Conservation (phyloP, 2,329 filamentous ascomycete genomes). For the Cytospora paraplurivora region DNA sequence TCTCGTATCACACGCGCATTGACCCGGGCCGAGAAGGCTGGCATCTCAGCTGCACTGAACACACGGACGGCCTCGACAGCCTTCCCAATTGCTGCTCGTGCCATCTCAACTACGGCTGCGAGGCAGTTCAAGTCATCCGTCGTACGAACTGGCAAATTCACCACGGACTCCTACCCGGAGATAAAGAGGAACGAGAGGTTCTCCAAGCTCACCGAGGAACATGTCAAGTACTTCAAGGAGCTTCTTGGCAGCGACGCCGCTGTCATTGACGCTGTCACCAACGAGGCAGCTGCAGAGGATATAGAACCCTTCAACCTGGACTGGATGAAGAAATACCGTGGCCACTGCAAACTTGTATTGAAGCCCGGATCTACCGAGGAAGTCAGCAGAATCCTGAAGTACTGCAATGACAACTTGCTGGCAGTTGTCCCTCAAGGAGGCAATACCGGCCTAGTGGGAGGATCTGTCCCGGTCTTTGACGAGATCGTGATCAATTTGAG, state of each 20-base stretch:
- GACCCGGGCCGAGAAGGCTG: conserved; percentile 23
- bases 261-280: conserved; percentile 79
- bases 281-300: conserved; percentile 71
- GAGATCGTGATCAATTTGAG: conserved; percentile 92
- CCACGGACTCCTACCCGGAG: conserved; percentile 81
- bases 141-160: conserved; percentile 60
- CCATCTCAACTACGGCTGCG: conserved; percentile 34
- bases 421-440: conserved; percentile 97
- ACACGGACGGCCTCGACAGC: conserved; percentile 17
- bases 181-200: conserved; percentile 81
- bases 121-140: conserved; percentile 35
- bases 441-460: conserved; percentile 94
- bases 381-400: conserved; percentile 86
- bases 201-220: conserved; percentile 69
- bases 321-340: conserved; percentile 99
- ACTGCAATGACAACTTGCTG: conserved; percentile 91
- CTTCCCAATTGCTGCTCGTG: conserved; percentile 22
- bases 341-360: conserved; percentile 83
- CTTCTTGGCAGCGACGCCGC: conserved; percentile 79
- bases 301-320: conserved; percentile 92
- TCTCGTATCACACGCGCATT: conserved; percentile 25
- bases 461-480: conserved; percentile 95
- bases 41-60: conserved; percentile 9
- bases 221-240: conserved; percentile 80
- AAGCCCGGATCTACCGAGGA: conserved; percentile 84